Base-by-base conservation (phyloP, 345 rosid species). In the Luvunga scandens region DNA sequence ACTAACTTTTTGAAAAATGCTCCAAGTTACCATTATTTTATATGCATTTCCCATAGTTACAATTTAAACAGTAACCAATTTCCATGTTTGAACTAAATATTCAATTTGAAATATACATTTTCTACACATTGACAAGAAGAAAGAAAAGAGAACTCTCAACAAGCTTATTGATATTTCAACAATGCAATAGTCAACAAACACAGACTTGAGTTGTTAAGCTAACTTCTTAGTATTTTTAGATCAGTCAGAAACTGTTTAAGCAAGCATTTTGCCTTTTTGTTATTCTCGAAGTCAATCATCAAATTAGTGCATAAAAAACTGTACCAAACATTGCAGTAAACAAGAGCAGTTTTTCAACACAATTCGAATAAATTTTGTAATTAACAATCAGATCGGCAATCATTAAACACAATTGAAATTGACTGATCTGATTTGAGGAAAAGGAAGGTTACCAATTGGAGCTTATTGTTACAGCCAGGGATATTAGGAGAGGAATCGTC, bases 381-480 rank as follows among this genome's bases (percentile, higher is more conserved):
- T 16, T 53, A 22, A 34, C 48, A 66, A 66, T 1, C 70, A 34
- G 48, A 66, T 66, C 48, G 27, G 27, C 8, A 63, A 28, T 63
- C 6, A n/a, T 59, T n/a, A 59, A 66, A 28, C 30, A 27, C 22
- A 18, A 0, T 30, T 28, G 33, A 22, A 59, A 59, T 59, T 9
- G 27, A 59, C 1, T 59, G 28, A 12, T 2, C 24, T 59, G 12
- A 59, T 59, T 38, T 8, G 6, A 36, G 13, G 38, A 66, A 59
- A 45, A 56, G 6, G 9, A 66, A 48, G 71, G 59, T 63, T 80
- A 89, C 92, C 92, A 87, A 77, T 80, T 85, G 88, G 27, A 83
- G 80, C 75, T 73, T 79, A 77, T 89, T 87, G 79, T 78, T 75
- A 68, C 92, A 89, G 24, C 83, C 86, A 69, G 83, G 75, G 66